Evolutionary conservation across 257 asterid genomes (phyloP).

Genomic region (Lantana camara): DNA sequence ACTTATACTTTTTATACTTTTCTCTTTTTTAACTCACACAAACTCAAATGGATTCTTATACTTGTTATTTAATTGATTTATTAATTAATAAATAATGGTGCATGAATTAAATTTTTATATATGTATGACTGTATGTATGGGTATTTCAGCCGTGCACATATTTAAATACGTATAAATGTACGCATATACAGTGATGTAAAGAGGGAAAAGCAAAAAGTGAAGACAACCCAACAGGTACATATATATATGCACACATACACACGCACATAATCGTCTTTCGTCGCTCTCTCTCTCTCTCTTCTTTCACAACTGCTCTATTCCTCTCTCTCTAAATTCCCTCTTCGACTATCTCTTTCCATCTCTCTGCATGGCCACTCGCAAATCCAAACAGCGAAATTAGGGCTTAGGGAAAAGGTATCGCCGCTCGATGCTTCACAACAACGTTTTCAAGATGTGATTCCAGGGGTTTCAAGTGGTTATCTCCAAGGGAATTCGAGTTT

Average conservation of each 20-base stretch:
- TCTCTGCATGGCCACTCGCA: slow-evolving; percentile 56
- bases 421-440: slow-evolving; percentile 25
- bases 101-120: too few relatives aligned
- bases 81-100: too few relatives aligned
- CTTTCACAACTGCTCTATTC: slow-evolving; percentile 24
- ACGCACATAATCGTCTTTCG: slow-evolving; percentile 35
- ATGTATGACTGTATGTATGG: background rate
- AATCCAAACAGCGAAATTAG: slow-evolving; percentile 49
- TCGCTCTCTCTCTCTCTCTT: slow-evolving; percentile 37
- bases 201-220: background rate
- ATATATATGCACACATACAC: slow-evolving; percentile 2
- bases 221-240: background rate
- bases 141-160: background rate
- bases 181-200: background rate
- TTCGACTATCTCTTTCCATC: slow-evolving; percentile 35
- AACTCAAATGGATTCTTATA: too few relatives aligned
- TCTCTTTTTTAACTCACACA: too few relatives aligned
- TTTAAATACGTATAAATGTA: background rate
- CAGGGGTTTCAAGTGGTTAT: slow-evolving; percentile 37
- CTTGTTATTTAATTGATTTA: too few relatives aligned
- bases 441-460: slow-evolving; percentile 51
- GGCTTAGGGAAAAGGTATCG: slow-evolving; percentile 25
- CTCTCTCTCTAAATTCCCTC: slow-evolving; percentile 31
- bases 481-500: slow-evolving; percentile 29
- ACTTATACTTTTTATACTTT: too few relatives aligned